Conservation (phyloP, 2,329 filamentous ascomycete species). For the Ophiobolus disseminans region DNA sequence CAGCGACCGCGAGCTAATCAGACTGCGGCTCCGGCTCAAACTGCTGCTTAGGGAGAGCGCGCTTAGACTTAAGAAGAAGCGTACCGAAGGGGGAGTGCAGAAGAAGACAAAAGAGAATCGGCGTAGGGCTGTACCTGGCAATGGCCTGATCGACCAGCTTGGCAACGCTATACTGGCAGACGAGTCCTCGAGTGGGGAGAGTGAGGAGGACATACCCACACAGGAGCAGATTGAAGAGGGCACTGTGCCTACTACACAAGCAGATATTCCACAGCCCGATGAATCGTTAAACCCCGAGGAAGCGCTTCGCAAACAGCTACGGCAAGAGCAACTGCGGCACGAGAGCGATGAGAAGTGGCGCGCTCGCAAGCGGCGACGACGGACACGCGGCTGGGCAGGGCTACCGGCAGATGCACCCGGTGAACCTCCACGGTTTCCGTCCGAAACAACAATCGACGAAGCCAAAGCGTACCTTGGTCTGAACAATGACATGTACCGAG, state of each 20-base stretch:
- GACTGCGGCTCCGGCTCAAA: constrained; percentile 72
- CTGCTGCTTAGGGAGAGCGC: constrained; percentile 65
- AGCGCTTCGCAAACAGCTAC: constrained; percentile 33
- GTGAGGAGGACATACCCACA: constrained; percentile 15
- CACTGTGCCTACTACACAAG: neutral
- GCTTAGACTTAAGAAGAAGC: constrained; percentile 61
- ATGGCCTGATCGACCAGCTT: constrained; percentile 35
- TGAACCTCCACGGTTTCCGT: constrained; percentile 76
- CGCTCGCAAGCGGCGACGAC: constrained; percentile 70
- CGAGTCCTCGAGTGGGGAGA: constrained; percentile 22
- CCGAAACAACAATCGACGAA: constrained; percentile 82
- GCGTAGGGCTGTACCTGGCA: constrained; percentile 19
- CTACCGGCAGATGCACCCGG: constrained; percentile 71
- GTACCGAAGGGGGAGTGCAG: constrained; percentile 32
- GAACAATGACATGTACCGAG: constrained; percentile 67
- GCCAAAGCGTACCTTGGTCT: constrained; percentile 73
- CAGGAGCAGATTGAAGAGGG: neutral
- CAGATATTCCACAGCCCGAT: neutral
- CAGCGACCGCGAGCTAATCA: constrained; percentile 73
- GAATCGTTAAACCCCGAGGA: constrained; percentile 31
- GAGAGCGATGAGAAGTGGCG: constrained; percentile 69
- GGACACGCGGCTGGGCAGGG: constrained; percentile 72
- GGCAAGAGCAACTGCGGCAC: constrained; percentile 55
- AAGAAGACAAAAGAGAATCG: constrained; percentile 22
- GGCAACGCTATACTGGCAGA: constrained; percentile 37